A percentile compares a stretch with the other conserved stretches of the same genome.
These are phyloP conservation scores for Trametes punicea DNA, from an alignment of 768 basidiomycete species.

Conservation along the genomic window DNA sequence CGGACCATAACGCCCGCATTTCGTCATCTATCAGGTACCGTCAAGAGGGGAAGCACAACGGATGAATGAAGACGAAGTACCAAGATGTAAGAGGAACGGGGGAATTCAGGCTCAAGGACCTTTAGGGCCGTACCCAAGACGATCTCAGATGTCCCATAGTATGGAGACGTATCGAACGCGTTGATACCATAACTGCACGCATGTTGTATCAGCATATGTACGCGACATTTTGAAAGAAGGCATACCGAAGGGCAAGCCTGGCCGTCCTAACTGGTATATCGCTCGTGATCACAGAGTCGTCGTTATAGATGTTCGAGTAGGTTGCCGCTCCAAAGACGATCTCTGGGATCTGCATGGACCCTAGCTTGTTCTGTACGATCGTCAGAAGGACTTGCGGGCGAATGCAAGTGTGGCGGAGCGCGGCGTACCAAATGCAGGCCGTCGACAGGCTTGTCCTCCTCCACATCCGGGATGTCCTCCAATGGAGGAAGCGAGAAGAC, in stretches of 20 bases:
- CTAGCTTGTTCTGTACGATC: slow-evolving; percentile 32
- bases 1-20: slow-evolving; percentile 75
- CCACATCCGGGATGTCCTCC: slow-evolving; percentile 40
- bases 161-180: slow-evolving; percentile 80
- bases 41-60: neutral
- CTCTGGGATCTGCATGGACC: slow-evolving; percentile 37
- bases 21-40: slow-evolving; percentile 62
- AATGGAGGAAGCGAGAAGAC: slow-evolving; percentile 38
- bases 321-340: slow-evolving; percentile 73
- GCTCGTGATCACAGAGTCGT: slow-evolving; percentile 53
- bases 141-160: slow-evolving; percentile 78
- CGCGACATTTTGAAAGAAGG: neutral
- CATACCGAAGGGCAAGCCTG: slow-evolving; percentile 72
- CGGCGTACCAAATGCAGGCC: slow-evolving; percentile 35
- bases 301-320: slow-evolving; percentile 66
- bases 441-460: slow-evolving; percentile 37
- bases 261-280: slow-evolving; percentile 60
- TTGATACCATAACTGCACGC: slow-evolving; percentile 69
- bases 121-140: slow-evolving; percentile 66
- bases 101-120: slow-evolving; percentile 62
- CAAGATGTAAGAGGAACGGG: slow-evolving; percentile 73
- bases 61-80: slow-evolving; percentile 36
- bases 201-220: neutral
- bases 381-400: neutral
- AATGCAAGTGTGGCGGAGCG: neutral